Percentiles rank a stretch among this genome's conserved stretches.
These are phyloP conservation scores for Euphrasia arctica DNA, from an alignment of 305 asterid species.

Conservation along the genomic window DNA sequence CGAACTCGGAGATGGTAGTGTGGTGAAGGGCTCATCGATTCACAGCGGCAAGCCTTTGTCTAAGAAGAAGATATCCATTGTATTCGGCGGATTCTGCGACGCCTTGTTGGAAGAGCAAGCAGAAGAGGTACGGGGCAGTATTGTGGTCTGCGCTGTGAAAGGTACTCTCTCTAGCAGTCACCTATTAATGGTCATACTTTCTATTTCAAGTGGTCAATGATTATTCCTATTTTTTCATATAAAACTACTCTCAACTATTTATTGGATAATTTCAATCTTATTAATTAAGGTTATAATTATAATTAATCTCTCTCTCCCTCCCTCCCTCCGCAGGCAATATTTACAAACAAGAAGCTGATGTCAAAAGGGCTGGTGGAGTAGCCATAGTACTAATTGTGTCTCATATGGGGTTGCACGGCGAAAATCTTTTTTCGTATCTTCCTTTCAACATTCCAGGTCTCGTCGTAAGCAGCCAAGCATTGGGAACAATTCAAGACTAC, in stretches of 20 bases:
- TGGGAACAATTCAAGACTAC: constrained; percentile 34
- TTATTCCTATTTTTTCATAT: no score
- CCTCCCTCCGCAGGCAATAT: no score
- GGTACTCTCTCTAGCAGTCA: no score
- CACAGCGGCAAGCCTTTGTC: constrained; percentile 34
- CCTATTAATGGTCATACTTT: no score
- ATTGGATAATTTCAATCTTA: no score
- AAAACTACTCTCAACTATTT: no score
- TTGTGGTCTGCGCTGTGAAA: constrained; percentile 46
- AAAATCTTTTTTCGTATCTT: constrained; percentile 66
- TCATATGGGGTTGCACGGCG: constrained; percentile 58
- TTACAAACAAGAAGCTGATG: constrained; percentile 38
- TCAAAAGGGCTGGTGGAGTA: constrained; percentile 59
- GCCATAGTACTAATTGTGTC: constrained; percentile 51
- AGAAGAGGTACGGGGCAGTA: constrained; percentile 52
- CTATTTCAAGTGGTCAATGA: no score
- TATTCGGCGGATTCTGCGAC: constrained; percentile 46
- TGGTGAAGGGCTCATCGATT: constrained; percentile 39
- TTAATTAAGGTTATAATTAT: no score
- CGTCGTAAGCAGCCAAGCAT: constrained; percentile 46
- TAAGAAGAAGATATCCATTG: constrained; percentile 35
- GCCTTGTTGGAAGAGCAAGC: constrained; percentile 32
- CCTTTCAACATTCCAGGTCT: constrained; percentile 54
- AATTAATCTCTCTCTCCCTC: no score
- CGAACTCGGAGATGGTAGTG: constrained; percentile 44